These are phyloP conservation scores for Linnemannia exigua DNA, from an alignment of 192 early-diverging fungal genomes.

Conservation along the genomic window DNA sequence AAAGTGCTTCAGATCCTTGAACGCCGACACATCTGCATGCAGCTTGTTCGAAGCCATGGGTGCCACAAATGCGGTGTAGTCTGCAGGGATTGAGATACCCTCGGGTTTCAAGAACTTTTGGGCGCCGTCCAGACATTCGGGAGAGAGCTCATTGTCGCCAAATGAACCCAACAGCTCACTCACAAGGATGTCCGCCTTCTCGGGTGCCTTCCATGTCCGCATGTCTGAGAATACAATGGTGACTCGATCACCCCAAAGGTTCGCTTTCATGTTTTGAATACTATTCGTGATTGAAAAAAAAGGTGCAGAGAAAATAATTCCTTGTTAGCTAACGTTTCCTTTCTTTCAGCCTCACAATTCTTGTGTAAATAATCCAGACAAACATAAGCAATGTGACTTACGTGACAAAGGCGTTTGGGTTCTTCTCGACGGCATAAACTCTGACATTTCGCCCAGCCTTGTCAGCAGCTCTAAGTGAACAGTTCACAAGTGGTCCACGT, in stretches of 20 bases:
- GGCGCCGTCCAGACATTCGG: constrained; percentile 96
- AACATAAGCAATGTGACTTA: constrained; percentile 39
- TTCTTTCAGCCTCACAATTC: no score
- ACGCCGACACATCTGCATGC: constrained; percentile 77
- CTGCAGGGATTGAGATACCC: constrained; percentile 93
- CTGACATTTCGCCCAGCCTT: constrained; percentile 69
- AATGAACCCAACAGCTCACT: constrained; percentile 98
- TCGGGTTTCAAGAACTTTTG: constrained; percentile 79
- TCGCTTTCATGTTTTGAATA: constrained; percentile 80
- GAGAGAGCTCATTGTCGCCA: constrained; percentile 99
- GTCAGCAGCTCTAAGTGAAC: constrained; percentile 84
- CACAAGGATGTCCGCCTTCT: constrained; percentile 92
- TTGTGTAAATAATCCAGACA: background rate
- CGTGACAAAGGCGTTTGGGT: constrained; percentile 94
- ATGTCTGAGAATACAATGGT: constrained; percentile 92
- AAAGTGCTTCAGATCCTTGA: constrained; percentile 74
- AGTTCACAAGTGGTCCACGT: constrained; percentile 93
- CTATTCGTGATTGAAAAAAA: constrained; percentile 51
- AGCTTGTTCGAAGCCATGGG: constrained; percentile 92
- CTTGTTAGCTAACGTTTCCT: background rate
- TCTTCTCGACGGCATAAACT: constrained; percentile 96
- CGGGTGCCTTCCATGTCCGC: constrained; percentile 82
- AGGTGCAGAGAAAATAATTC: background rate
- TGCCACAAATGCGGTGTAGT: constrained; percentile 87
- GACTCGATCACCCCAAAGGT: constrained; percentile 86